phyloP scores from a whole-genome alignment of 805 yeast genomes.

The Ogataea nakhonphanomensis region DNA sequence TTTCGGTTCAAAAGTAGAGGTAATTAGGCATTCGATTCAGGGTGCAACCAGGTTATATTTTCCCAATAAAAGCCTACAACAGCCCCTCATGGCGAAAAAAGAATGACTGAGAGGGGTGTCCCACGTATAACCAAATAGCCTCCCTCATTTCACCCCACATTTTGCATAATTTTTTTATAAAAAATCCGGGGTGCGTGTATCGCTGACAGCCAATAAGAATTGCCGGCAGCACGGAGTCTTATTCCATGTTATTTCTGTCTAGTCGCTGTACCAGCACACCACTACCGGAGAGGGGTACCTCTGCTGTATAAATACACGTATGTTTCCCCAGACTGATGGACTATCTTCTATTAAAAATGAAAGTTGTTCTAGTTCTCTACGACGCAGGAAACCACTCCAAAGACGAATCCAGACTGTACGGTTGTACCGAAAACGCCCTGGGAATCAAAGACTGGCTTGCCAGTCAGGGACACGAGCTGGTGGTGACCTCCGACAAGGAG shows the following conservation, averaged over 20 bases:
- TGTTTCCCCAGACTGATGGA: not conserved
- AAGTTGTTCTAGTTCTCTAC: slow-evolving; percentile 57
- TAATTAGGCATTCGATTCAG: not conserved
- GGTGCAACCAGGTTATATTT: slow-evolving; percentile 7
- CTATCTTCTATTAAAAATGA: slow-evolving; percentile 19
- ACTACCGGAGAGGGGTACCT: slow-evolving; percentile 8
- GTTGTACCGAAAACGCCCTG: slow-evolving; percentile 71
- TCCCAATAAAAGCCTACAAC: not conserved
- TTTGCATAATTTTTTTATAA: slow-evolving; percentile 6
- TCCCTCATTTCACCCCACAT: slow-evolving; percentile 16
- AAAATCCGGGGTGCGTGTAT: slow-evolving; percentile 18
- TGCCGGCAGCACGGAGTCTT: slow-evolving; percentile 18
- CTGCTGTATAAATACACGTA: slow-evolving; percentile 5
- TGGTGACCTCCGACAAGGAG: slow-evolving; percentile 68
- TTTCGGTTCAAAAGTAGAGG: slow-evolving; percentile 15
- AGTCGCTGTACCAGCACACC: not conserved
- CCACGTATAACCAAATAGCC: slow-evolving; percentile 20
- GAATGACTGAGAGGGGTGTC: slow-evolving; percentile 10
- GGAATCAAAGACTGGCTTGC: slow-evolving; percentile 67
- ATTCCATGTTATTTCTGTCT: too few relatives aligned
- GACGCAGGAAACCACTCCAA: slow-evolving; percentile 55
- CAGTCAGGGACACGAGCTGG: slow-evolving; percentile 60
- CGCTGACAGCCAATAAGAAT: slow-evolving; percentile 13
- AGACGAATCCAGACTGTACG: slow-evolving; percentile 60
- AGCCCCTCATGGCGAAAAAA: slow-evolving; percentile 6